Percentiles rank a stretch among this genome's conserved stretches.
These are phyloP conservation scores for Pichia nakasei DNA, from an alignment of 805 yeast species.

Conservation along the genomic window DNA sequence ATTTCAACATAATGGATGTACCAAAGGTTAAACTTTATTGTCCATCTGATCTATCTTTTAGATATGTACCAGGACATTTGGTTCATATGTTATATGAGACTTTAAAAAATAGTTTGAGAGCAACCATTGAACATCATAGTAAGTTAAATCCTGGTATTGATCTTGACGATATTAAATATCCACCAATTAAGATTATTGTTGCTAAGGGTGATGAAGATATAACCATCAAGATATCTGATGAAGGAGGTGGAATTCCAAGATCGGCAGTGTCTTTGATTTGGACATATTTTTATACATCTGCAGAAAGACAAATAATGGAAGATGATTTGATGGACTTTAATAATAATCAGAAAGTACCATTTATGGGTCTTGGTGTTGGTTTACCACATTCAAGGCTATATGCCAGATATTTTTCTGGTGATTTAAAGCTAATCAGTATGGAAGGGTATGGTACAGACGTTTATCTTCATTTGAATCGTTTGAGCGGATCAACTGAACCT, in stretches of 20 bases:
- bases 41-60: slow-evolving; percentile 65
- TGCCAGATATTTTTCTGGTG: slow-evolving; percentile 88
- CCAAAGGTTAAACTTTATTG: slow-evolving; percentile 77
- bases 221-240: slow-evolving; percentile 83
- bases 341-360: slow-evolving; percentile 52
- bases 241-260: slow-evolving; percentile 90
- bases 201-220: slow-evolving; percentile 88
- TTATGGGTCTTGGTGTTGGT: slow-evolving; percentile 94
- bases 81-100: slow-evolving; percentile 88
- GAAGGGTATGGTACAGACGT: slow-evolving; percentile 95
- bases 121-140: slow-evolving; percentile 77
- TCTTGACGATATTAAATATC: slow-evolving; percentile 60
- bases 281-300: slow-evolving; percentile 89
- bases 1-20: slow-evolving; percentile 79
- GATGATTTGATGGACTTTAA: slow-evolving; percentile 20
- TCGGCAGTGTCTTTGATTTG: slow-evolving; percentile 77
- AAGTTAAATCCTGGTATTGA: slow-evolving; percentile 40
- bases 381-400: slow-evolving; percentile 78
- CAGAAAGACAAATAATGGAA: slow-evolving; percentile 51
- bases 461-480: slow-evolving; percentile 73
- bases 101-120: slow-evolving; percentile 76
- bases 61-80: slow-evolving; percentile 90
- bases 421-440: slow-evolving; percentile 78
- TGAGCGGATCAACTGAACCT: slow-evolving; percentile 68
- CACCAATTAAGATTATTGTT: slow-evolving; percentile 79